Percentiles rank a stretch among this genome's conserved stretches.
Conservation (phyloP, 371 early-diverging fungal species). For the Mucor circinelloides region DNA sequence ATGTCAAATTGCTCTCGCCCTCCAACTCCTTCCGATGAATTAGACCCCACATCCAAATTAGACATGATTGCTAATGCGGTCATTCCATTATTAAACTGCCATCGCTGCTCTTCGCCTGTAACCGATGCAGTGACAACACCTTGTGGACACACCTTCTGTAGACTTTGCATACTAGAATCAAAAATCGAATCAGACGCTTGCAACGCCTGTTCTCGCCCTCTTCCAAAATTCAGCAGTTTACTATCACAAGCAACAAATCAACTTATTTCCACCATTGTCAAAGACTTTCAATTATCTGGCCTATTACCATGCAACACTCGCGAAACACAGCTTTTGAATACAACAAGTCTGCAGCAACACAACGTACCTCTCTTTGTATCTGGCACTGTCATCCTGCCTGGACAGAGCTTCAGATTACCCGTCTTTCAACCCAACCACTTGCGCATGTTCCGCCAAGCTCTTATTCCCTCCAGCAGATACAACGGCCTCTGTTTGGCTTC, state of each 20-base stretch:
- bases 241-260: slow-evolving; percentile 20
- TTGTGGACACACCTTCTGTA: slow-evolving; percentile 34
- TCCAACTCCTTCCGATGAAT: slow-evolving; percentile 8
- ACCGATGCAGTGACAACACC: slow-evolving; percentile 24
- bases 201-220: slow-evolving; percentile 19
- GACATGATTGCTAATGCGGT: background rate
- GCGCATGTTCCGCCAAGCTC: slow-evolving; percentile 6
- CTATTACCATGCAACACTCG: slow-evolving; percentile 1
- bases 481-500: slow-evolving; percentile 23
- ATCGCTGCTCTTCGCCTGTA: slow-evolving; percentile 3
- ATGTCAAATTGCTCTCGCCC: slow-evolving; percentile 1
- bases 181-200: slow-evolving; percentile 19
- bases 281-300: slow-evolving; percentile 17
- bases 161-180: slow-evolving; percentile 21
- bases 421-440: slow-evolving; percentile 18
- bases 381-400: slow-evolving; percentile 22
- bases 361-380: slow-evolving; percentile 25
- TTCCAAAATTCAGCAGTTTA: slow-evolving; percentile 25
- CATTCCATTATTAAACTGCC: slow-evolving; percentile 6
- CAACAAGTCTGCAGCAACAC: slow-evolving; percentile 6
- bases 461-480: slow-evolving; percentile 23
- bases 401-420: slow-evolving; percentile 18
- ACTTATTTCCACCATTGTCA: slow-evolving; percentile 12
- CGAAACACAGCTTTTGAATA: slow-evolving; percentile 7
- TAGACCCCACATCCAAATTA: background rate